These are phyloP conservation scores for Albugo laibachii DNA, from an alignment of 352 stramenopile species.

Conservation along the genomic window DNA sequence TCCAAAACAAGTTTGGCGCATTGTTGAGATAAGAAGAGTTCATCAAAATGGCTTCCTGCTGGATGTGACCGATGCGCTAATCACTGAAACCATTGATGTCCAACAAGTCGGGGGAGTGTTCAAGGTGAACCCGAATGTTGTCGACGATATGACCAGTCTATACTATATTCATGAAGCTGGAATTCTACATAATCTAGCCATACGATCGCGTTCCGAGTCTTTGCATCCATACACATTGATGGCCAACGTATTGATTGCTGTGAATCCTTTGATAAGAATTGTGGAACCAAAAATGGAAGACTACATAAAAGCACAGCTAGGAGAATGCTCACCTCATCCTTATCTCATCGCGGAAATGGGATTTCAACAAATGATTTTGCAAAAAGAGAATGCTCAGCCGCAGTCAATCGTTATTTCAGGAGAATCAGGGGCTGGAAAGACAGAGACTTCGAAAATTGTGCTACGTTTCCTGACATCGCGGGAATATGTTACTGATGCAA, in stretches of 20 bases:
- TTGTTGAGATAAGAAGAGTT: constrained; percentile 51
- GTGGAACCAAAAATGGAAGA: constrained; percentile 71
- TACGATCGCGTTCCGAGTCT: constrained; percentile 50
- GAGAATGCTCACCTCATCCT: constrained; percentile 58
- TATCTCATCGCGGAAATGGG: constrained; percentile 73
- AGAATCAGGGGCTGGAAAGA: constrained; percentile 74
- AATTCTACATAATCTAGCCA: constrained; percentile 62
- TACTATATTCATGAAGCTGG: constrained; percentile 82
- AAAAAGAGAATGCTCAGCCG: constrained; percentile 40
- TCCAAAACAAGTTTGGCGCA: constrained; percentile 59
- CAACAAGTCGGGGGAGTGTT: constrained; percentile 70
- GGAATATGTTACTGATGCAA: constrained; percentile 30
- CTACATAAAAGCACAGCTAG: constrained; percentile 80
- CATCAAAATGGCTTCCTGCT: constrained; percentile 38
- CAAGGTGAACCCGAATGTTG: constrained; percentile 66
- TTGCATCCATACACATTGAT: constrained; percentile 67
- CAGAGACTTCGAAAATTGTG: constrained; percentile 79
- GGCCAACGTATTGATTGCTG: constrained; percentile 74
- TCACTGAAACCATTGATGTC: constrained; percentile 15
- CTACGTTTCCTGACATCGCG: constrained; percentile 70
- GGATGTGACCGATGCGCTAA: background rate
- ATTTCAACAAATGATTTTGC: constrained; percentile 74
- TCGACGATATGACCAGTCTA: constrained; percentile 74
- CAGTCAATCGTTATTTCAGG: constrained; percentile 78
- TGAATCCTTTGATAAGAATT: constrained; percentile 65